These are phyloP conservation scores for Phoma sp. DNA, from an alignment of 2,329 filamentous ascomycete species.

Conservation along the genomic window DNA sequence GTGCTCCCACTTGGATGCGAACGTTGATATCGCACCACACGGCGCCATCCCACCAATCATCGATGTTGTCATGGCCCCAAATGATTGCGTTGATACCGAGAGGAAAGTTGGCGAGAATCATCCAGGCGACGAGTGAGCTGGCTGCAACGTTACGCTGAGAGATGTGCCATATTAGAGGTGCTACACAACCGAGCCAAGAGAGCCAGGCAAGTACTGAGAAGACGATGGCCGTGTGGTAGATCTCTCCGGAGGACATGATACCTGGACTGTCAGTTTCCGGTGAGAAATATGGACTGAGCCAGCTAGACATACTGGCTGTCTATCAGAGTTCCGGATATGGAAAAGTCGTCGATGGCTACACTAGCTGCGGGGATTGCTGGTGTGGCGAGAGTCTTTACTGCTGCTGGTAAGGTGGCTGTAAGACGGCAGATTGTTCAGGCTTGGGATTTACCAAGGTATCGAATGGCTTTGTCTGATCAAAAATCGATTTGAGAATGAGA, in stretches of 20 bases:
- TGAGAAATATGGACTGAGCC: neutral
- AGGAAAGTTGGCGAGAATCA: constrained; percentile 62
- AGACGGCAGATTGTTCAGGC: neutral
- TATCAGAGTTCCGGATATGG: neutral
- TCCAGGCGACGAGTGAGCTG: constrained; percentile 62
- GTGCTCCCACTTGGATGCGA: constrained; percentile 61
- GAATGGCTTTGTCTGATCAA: neutral
- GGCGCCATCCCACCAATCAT: constrained; percentile 62
- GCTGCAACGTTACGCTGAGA: constrained; percentile 67
- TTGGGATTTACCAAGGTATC: neutral
- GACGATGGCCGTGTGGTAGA: constrained; percentile 46
- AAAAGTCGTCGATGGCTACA: neutral
- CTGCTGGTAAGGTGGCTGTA: neutral
- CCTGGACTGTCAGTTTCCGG: constrained; percentile 4
- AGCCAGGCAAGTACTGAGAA: constrained; percentile 59
- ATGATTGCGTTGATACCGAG: constrained; percentile 67
- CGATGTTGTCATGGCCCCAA: constrained; percentile 65
- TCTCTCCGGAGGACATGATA: constrained; percentile 6
- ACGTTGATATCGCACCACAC: constrained; percentile 70
- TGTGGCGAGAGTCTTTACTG: too few relatives aligned
- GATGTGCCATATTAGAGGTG: constrained; percentile 66
- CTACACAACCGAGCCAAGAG: constrained; percentile 59
- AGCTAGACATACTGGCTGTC: constrained; percentile 1
- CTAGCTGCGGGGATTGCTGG: neutral
- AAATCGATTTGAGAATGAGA: neutral